Base-by-base conservation (phyloP, 805 yeast species). In the Candida maesae region DNA sequence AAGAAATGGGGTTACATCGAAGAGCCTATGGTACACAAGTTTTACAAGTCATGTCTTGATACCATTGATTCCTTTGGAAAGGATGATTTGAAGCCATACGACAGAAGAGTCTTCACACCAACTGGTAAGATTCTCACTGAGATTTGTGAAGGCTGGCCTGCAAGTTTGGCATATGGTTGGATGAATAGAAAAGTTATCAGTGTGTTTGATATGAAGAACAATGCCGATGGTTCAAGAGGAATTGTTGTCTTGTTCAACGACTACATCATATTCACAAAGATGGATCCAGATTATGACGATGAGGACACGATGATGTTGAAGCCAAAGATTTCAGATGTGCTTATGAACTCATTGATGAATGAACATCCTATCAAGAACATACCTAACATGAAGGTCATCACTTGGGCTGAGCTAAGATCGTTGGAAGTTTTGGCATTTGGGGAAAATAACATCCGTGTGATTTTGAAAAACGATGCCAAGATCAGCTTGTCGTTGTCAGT, bases 301-400 rank as follows among this genome's bases (percentile, higher is more conserved):
- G 42, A 31, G 2, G 59, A 56, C 31, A 33, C 39, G 2, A 33
- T 35, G 6, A 40, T 45, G 7, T 50, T 58, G 31, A 63, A 65
- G 34, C 84, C 93, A 2, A 71, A 82, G 3, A 68, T 84, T 12
- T 73, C 95, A 0, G 96, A 89, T 59, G 71, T 87, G 35, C 65
- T 91, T 44, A 87, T 90, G 95, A 95, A 90, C 55, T 87, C 96
- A 0, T 68, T 91, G 56, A 78, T 85, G 23, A 91, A 91, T 58
- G 95, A 87, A 53, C 81, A 81, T 18, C 93, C 95, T 0, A 69
- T 91, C 63, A 74, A 43, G 49, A 68, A 74, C 29, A 64, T 89
- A 14, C 96, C 97, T 0, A 66, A 68, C 20, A 68, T 91, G 68
- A 67, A 65, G 45, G 96, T 90, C 6, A 69, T 67, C 11, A 71